Evolutionary conservation across 2,329 filamentous ascomycete species (phyloP).

Genomic region (Fusarium haematococcum): DNA sequence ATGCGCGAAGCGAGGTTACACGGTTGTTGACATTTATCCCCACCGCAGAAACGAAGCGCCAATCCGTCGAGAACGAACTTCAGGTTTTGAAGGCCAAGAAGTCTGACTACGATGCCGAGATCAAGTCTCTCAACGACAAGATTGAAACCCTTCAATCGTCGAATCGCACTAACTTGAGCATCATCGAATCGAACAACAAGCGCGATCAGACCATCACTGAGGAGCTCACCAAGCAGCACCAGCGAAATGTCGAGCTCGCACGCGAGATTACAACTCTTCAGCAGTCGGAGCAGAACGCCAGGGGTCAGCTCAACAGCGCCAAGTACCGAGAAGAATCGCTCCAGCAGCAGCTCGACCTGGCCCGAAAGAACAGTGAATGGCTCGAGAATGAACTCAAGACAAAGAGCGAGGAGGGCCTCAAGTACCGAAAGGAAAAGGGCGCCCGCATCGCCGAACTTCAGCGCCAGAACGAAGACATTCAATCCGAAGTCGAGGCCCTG

Average conservation of each 20-base stretch:
- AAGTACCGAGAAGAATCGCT: constrained; percentile 93
- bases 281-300: constrained; percentile 84
- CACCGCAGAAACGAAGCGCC: constrained; percentile 76
- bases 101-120: constrained; percentile 78
- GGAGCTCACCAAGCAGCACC: constrained; percentile 88
- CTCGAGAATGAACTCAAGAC: constrained; percentile 92
- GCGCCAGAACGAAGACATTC: constrained; percentile 87
- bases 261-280: constrained; percentile 86
- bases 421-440: constrained; percentile 94
- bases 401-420: constrained; percentile 86
- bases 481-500: constrained; percentile 79
- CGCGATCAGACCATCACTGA: constrained; percentile 88
- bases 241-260: constrained; percentile 85
- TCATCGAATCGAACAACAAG: constrained; percentile 89
- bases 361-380: constrained; percentile 93
- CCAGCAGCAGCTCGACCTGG: constrained; percentile 88
- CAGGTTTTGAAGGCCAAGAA: constrained; percentile 81
- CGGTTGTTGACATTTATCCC: constrained; percentile 26
- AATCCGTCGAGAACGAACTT: constrained; percentile 83
- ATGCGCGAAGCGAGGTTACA: constrained; percentile 4
- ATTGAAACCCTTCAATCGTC: constrained; percentile 90
- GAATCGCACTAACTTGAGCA: constrained; percentile 88
- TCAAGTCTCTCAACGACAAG: constrained; percentile 82
- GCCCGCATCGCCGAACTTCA: constrained; percentile 89
- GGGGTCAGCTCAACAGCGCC: constrained; percentile 81